Evolutionary conservation across 1,284 basidiomycete species (phyloP).

Genomic region (Ceratobasidium theobromae): DNA sequence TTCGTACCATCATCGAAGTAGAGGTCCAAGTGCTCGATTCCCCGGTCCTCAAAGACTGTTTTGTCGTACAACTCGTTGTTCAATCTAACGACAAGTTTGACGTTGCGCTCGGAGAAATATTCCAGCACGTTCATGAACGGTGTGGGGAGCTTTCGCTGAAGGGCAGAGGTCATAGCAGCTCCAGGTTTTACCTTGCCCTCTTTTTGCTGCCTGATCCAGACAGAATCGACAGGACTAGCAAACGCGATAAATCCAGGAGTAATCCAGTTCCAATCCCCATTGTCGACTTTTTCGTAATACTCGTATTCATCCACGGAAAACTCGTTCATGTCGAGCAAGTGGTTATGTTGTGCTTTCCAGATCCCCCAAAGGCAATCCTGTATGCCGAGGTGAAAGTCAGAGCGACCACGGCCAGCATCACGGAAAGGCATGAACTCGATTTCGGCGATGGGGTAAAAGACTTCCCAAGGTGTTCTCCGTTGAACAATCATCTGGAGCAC

Average conservation of each 20-base stretch:
- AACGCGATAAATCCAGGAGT: constrained; percentile 93
- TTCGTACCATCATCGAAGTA: constrained; percentile 99
- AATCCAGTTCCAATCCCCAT: constrained; percentile 98
- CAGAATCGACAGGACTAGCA: constrained; percentile 84
- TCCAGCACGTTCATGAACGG: constrained; percentile 87
- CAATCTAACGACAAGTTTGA: constrained; percentile 91
- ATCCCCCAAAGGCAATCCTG: constrained; percentile 95
- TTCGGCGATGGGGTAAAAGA: constrained; percentile 88
- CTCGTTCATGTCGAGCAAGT: constrained; percentile 87
- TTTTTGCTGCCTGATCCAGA: constrained; percentile 51
- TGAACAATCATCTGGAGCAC: constrained; percentile 83
- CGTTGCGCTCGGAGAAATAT: constrained; percentile 84
- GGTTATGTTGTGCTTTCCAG: constrained; percentile 89
- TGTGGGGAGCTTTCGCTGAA: constrained; percentile 72
- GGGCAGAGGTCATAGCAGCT: constrained; percentile 46
- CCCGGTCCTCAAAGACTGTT: constrained; percentile 77
- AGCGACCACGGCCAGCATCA: constrained; percentile 90
- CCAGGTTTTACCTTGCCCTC: constrained; percentile 39
- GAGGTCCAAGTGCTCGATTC: constrained; percentile 88
- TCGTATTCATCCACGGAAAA: constrained; percentile 91
- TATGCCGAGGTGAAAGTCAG: constrained; percentile 90
- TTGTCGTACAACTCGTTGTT: constrained; percentile 96
- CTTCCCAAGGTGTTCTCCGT: constrained; percentile 90
- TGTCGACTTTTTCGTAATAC: constrained; percentile 91
- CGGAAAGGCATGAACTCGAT: constrained; percentile 93